A percentile compares a stretch with the other conserved stretches of the same genome.
These are phyloP conservation scores for Aleurites moluccanus DNA, from an alignment of 441 rosid species.

Conservation along the genomic window DNA sequence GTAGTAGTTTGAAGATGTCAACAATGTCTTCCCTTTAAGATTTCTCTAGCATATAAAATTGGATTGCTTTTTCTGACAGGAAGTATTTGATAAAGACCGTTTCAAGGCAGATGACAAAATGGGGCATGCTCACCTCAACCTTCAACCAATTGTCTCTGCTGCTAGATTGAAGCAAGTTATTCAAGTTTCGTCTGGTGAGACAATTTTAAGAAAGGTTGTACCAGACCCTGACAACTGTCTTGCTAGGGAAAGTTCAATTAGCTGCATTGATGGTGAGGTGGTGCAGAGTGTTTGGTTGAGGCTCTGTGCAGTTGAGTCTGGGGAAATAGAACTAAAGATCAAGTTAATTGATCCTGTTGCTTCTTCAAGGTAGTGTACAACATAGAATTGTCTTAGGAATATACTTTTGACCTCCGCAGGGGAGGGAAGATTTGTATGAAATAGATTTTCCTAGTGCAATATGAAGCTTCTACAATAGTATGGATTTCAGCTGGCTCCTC, in stretches of 20 bases:
- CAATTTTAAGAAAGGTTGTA: constrained; percentile 69
- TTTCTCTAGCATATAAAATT: constrained; percentile 12
- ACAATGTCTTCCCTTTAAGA: neutral
- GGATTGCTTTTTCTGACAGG: constrained; percentile 42
- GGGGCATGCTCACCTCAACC: constrained; percentile 87
- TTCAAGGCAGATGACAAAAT: constrained; percentile 97
- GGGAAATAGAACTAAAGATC: constrained; percentile 87
- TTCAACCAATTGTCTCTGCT: constrained; percentile 82
- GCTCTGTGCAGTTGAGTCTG: constrained; percentile 81
- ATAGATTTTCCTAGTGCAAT: neutral
- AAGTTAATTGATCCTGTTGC: constrained; percentile 48
- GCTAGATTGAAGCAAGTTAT: constrained; percentile 75
- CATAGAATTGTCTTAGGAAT: neutral
- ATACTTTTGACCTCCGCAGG: neutral
- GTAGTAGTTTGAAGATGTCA: neutral
- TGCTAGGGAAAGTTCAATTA: constrained; percentile 76
- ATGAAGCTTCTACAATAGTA: neutral
- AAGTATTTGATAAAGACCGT: constrained; percentile 94
- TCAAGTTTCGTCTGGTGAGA: constrained; percentile 71
- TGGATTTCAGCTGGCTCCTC: neutral
- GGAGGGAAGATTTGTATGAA: neutral
- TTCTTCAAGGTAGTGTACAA: constrained; percentile 26
- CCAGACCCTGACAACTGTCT: constrained; percentile 82
- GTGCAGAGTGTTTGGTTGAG: constrained; percentile 90
- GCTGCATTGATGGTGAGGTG: constrained; percentile 70